phyloP scores from a whole-genome alignment of 768 basidiomycete genomes.

The Boletus reticuloceps region DNA sequence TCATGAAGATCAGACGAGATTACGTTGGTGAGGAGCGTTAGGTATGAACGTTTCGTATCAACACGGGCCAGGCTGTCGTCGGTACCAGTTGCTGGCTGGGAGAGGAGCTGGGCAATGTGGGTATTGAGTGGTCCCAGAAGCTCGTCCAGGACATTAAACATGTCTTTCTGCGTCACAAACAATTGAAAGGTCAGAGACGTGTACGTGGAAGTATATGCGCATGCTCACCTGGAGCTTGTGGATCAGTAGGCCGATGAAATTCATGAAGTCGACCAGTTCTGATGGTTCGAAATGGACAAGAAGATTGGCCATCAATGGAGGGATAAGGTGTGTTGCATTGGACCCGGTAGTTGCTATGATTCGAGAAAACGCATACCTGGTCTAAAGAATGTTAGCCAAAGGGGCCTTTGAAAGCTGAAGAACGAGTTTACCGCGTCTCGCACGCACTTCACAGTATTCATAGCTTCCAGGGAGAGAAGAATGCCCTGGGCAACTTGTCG shows the following conservation, averaged over 20 bases:
- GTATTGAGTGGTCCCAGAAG: conserved; percentile 82
- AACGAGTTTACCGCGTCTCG: conserved; percentile 78
- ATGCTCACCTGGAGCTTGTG: conserved; percentile 80
- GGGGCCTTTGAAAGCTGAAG: neutral
- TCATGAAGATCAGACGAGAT: conserved; percentile 78
- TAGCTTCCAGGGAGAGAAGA: conserved; percentile 79
- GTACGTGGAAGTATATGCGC: neutral
- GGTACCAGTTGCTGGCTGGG: conserved; percentile 81
- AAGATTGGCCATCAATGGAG: conserved; percentile 86
- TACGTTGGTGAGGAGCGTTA: conserved; percentile 75
- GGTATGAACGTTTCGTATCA: conserved; percentile 87
- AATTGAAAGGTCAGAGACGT: neutral
- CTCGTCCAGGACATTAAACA: conserved; percentile 87
- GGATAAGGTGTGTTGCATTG: conserved; percentile 82
- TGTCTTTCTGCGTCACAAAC: conserved; percentile 55
- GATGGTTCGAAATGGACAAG: conserved; percentile 88
- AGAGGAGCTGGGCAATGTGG: conserved; percentile 76
- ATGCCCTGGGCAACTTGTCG: conserved; percentile 83
- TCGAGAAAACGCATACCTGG: conserved; percentile 89
- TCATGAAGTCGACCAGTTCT: conserved; percentile 93
- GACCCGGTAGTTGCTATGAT: conserved; percentile 89
- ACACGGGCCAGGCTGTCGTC: conserved; percentile 79
- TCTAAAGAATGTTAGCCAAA: conserved; percentile 44
- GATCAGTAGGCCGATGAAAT: conserved; percentile 87
- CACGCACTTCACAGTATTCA: conserved; percentile 84